Conservation (phyloP, 208 protist species). For the Jaenimonas drosophilae region DNA sequence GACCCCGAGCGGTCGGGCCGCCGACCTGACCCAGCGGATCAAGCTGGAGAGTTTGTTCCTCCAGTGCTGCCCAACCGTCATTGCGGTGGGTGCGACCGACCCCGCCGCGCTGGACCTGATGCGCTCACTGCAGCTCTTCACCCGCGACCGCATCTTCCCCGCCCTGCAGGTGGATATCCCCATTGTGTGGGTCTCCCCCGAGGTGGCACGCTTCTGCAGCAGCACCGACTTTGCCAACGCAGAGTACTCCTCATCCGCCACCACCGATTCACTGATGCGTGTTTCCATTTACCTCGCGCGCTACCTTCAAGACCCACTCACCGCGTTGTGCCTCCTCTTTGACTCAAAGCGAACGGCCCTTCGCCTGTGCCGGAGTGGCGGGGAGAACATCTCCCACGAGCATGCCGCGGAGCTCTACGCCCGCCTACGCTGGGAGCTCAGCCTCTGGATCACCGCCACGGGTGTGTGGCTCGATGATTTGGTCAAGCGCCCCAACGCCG, state of each 20-base stretch:
- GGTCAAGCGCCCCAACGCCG: slow-evolving; percentile 31
- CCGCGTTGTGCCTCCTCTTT: slow-evolving; percentile 51
- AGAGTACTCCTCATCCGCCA: slow-evolving; percentile 35
- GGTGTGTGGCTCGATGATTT: slow-evolving; percentile 59
- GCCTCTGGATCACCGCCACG: slow-evolving; percentile 52
- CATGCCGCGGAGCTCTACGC: slow-evolving; percentile 46
- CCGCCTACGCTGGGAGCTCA: slow-evolving; percentile 73
- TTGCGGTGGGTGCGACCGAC: slow-evolving; percentile 52
- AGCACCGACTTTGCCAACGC: slow-evolving; percentile 31
- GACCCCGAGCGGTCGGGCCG: slow-evolving; percentile 34
- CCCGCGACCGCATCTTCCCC: slow-evolving; percentile 31
- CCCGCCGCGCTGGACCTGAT: slow-evolving; percentile 33
- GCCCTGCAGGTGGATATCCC: slow-evolving; percentile 32
- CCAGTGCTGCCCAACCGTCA: slow-evolving; percentile 47
- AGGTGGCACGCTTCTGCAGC: slow-evolving; percentile 60
- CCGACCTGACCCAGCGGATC: slow-evolving; percentile 34
- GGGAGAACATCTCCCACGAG: slow-evolving; percentile 13
- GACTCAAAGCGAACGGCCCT: slow-evolving; percentile 51
- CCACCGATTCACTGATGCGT: slow-evolving; percentile 27
- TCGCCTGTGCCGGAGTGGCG: slow-evolving; percentile 31
- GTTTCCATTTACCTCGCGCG: slow-evolving; percentile 45
- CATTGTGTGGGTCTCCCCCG: slow-evolving; percentile 58
- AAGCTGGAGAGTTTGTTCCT: slow-evolving; percentile 57
- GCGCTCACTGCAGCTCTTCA: slow-evolving; percentile 51
- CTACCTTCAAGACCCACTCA: slow-evolving; percentile 69